Percentiles rank a stretch among this genome's conserved stretches.
Conservation (phyloP, 2,329 filamentous ascomycete genomes). For the Monosporascus sp. region DNA sequence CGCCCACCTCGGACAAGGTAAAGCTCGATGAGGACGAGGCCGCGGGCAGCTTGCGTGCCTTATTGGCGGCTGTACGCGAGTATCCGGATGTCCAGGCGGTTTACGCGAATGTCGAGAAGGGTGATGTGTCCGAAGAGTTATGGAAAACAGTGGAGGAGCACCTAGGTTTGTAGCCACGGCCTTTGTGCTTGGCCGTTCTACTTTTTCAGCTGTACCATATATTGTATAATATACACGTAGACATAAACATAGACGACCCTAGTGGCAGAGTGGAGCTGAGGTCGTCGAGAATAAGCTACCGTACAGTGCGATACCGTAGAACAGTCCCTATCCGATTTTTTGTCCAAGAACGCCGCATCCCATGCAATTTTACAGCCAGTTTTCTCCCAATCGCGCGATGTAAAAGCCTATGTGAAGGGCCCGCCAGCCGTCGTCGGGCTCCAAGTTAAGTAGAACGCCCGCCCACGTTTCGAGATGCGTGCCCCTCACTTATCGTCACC, state of each 20-base stretch:
- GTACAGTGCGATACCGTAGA: not conserved
- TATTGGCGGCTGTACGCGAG: constrained; percentile 59
- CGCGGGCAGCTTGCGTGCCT: constrained; percentile 50
- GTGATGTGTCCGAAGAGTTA: constrained; percentile 43
- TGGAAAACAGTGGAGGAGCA: constrained; percentile 51
- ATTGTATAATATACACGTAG: constrained; percentile 28
- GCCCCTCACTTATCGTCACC: not conserved
- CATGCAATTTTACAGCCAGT: not conserved
- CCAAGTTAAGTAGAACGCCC: not conserved
- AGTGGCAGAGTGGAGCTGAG: too few species aligned
- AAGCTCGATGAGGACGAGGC: constrained; percentile 53
- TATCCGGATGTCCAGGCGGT: constrained; percentile 70
- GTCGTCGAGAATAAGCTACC: not conserved
- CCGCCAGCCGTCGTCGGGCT: too few species aligned
- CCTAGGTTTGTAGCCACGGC: constrained; percentile 36
- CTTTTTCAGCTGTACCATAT: constrained; percentile 4
- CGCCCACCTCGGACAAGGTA: constrained; percentile 71
- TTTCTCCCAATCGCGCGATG: too few species aligned
- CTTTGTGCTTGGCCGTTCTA: not conserved
- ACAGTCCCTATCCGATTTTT: too few species aligned
- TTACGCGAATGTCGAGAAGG: constrained; percentile 63
- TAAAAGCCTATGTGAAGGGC: too few species aligned
- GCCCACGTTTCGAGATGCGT: not conserved
- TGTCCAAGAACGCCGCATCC: not conserved
- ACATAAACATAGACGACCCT: constrained; percentile 1